Base-by-base conservation (phyloP, 352 stramenopile genomes). In the Saprolegnia parasitica region DNA sequence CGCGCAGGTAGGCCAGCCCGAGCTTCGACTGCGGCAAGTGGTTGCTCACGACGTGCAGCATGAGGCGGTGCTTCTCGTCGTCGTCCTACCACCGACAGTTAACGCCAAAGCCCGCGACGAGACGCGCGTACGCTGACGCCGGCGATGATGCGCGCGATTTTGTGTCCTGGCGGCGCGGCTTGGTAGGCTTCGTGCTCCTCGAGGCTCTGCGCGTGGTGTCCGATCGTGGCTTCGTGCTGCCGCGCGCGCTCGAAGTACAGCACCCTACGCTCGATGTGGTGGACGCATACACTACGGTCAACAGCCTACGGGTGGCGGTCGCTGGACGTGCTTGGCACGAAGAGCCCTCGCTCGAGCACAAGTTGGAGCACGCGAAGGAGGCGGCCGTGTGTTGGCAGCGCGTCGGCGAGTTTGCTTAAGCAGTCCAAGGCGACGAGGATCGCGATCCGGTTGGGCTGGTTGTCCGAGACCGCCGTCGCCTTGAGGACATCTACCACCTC, bases 401-500 rank as follows among this genome's bases (percentile, higher is more conserved):
- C 75, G 0, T 73, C 32, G 0, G 83, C 71, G 35, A 93, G 72
- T 21, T 88, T 84, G 49, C 79, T 81, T 20, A 93, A 66, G 63
- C 84, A 93, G 54, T 93, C 83, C 60, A 93, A 73, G 3, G 84
- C 84, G 47, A 93, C 88, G 2, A 76, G 62, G n/a, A 86, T 72
- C 0, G 84, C 89, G 1, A 87, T 1, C 6, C 73, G 32, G 54
- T 93, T 74, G 0, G 83, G 81, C 39, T 89, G 72, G 16, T 72
- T 56, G 4, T 65, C 75, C 9, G 74, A 24, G 13, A 88, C 73
- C 1, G 90, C 75, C 29, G 81, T 82, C 32, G 78, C 74, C 18
- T 79, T 78, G 4, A 93, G 73, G 0, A 91, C 67, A 75, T 92
- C 84, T 91, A 67, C 57, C 9, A 0, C 0, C 58, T 6, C 18